Base-by-base conservation (phyloP, 1,284 basidiomycete species). In the Sporisorium scitamineum region DNA sequence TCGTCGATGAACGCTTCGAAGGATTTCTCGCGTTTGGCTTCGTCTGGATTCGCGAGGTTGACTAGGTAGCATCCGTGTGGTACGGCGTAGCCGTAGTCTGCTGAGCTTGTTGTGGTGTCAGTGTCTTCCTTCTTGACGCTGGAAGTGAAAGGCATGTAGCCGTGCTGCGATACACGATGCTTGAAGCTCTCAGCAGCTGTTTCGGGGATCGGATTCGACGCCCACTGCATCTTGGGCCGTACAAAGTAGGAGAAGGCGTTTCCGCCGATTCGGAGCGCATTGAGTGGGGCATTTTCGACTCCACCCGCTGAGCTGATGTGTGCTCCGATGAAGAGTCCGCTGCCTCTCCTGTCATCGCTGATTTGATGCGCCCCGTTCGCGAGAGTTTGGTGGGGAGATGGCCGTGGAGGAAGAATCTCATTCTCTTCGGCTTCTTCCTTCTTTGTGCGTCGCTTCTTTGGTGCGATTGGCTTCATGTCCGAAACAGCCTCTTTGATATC, bases 61-160 rank as follows among this genome's bases (percentile, higher is more conserved):
- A 94, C 89, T 31, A 95, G 88, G 81, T 94, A 95, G 81, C 90
- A 93, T 20, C 93, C 93, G 74, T 94, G 93, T 0, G 93, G 93
- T 5, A 94, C 86, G 2, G 94, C 88, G 67, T 91, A 86, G 29
- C 62, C 68, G 48, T 60, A 29, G 20, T 50, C 55, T 5, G 47
- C 39, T 10, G 27, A n/a, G 22, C 6, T n/a, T 0, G 16, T 0
- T 24, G 18, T 16, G 24, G 6, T 14, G 16, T 51, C 20, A 14
- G 10, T 4, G 2, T 52, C n/a, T 20, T 63, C 58, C 44, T 41
- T 51, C 27, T 62, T 58, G 34, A 56, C 14, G 3, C 1, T 14
- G 10, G 31, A 34, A 10, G 29, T 5, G 20, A 26, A 10, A 5
- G 62, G 60, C 50, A 68, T 56, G 54, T 47, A 80, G 24, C 32